Conservation (phyloP, 768 basidiomycete species). For the Termitomyces sp. region DNA sequence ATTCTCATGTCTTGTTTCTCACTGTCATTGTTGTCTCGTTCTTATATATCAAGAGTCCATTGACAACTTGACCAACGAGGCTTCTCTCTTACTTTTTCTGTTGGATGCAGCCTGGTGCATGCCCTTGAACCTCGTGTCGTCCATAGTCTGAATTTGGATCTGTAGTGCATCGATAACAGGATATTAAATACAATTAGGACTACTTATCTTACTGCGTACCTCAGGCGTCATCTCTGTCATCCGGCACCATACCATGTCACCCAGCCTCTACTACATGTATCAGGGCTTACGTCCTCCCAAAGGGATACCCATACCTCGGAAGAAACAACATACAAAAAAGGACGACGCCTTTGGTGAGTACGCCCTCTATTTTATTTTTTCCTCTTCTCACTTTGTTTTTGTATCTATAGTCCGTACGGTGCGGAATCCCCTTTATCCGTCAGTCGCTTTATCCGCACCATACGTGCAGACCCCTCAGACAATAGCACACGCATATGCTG, state of each 20-base stretch:
- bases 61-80: not conserved
- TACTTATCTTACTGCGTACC: not conserved
- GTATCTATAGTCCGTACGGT: slow-evolving; percentile 4
- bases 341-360: slow-evolving; percentile 4
- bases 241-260: not conserved
- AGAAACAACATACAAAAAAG: not conserved
- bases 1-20: not conserved
- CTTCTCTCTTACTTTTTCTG: slow-evolving; percentile 3
- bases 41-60: not conserved
- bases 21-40: not conserved
- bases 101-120: not conserved
- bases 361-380: too few relatives aligned
- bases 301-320: slow-evolving; percentile 9
- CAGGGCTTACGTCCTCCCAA: not conserved
- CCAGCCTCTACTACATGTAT: slow-evolving; percentile 1
- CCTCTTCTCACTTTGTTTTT: not conserved
- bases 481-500: not conserved
- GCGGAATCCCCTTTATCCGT: slow-evolving; percentile 5
- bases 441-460: slow-evolving; percentile 2
- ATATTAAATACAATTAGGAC: not conserved
- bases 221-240: not conserved
- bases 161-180: slow-evolving; percentile 5
- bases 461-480: slow-evolving; percentile 6
- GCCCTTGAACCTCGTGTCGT: slow-evolving; percentile 1
- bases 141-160: not conserved